Evolutionary conservation across 768 basidiomycete species (phyloP), one percentile per base, ranked within the genome.

Genomic region (Mrakia gelida): DNA sequence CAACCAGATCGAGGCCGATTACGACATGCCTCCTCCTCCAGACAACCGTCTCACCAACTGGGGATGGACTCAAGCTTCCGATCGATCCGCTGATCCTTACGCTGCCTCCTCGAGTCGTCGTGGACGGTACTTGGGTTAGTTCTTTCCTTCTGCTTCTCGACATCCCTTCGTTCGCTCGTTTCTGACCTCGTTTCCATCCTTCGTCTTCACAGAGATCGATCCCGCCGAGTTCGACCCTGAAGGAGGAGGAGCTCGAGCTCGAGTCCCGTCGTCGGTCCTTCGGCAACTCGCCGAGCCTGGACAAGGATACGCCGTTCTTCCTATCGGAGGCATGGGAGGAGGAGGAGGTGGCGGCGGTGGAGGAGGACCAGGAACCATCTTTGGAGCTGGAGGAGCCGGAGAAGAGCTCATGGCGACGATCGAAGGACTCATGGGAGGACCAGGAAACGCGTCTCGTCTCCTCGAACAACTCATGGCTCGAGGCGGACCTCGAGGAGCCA

Each of bases 381-480:
- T 81, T 72, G 75, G 77, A 80, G 84, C 34, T 41, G 67, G 38
- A 70, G 38, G 67, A 41, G 67, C 34, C 4, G 38, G 67, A 13
- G 81, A 83, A 56, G 90, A 92, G 67, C 86, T 94, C 62, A 85
- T 93, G 32, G 89, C 91, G 79, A 91, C 90, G 23, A 89, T 97
- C 62, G 91, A 94, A 79, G 90, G 91, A 78, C 89, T 94, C 75
- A 89, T 95, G 75, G 77, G 75, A 67, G 75, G 77, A 3, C 56
- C 56, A 0, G 73, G 89, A 15, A 91, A 92, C 34, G 92, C 92
- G 11, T 87, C 91, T 26, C 93, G 95, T 81, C 86, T 95, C 38
- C 88, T 97, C 81, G 92, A 95, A 75, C 91, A 94, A 68, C 88
- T 96, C 67, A 88, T 95, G 81, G 87, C 88, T 71, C 89, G 89